A percentile compares a stretch with the other conserved stretches of the same genome.
Conservation (phyloP, 2,329 filamentous ascomycete genomes). For the Colletotrichum sp. region DNA sequence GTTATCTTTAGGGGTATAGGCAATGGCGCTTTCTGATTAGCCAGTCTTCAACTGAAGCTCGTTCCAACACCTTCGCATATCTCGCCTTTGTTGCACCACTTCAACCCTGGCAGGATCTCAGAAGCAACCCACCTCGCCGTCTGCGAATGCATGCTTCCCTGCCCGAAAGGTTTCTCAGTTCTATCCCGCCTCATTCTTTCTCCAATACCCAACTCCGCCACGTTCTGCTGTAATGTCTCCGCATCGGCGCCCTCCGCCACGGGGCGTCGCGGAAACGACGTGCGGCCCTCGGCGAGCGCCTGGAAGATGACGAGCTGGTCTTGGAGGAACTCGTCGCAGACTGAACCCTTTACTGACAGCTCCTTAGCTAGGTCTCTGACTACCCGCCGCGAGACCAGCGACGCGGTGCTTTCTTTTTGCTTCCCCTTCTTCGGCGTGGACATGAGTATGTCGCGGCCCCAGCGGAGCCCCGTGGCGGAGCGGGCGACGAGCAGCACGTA, state of each 20-base stretch:
- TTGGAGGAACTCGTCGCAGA: slow-evolving; percentile 62
- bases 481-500: slow-evolving; percentile 63
- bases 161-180: slow-evolving; percentile 55
- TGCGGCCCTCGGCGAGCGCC: slow-evolving; percentile 57
- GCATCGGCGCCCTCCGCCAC: slow-evolving; percentile 6
- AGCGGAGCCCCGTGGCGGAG: slow-evolving; percentile 46
- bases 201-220: slow-evolving; percentile 32
- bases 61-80: slow-evolving; percentile 53
- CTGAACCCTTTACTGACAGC: slow-evolving; percentile 37
- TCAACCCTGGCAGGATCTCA: slow-evolving; percentile 51
- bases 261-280: slow-evolving; percentile 46
- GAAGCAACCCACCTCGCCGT: slow-evolving; percentile 67
- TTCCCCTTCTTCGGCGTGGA: slow-evolving; percentile 46
- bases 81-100: slow-evolving; percentile 57
- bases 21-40: background rate
- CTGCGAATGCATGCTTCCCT: slow-evolving; percentile 60
- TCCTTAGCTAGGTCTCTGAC: slow-evolving; percentile 47
- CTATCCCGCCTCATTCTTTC: slow-evolving; percentile 46
- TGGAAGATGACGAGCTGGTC: slow-evolving; percentile 68
- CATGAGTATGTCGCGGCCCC: slow-evolving; percentile 52
- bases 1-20: background rate
- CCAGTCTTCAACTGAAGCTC: background rate
- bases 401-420: slow-evolving; percentile 33
- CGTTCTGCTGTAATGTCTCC: slow-evolving; percentile 28
- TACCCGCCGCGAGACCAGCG: slow-evolving; percentile 49